Evolutionary conservation across 768 basidiomycete species (phyloP).

Genomic region (Kwoniella dejecticola): DNA sequence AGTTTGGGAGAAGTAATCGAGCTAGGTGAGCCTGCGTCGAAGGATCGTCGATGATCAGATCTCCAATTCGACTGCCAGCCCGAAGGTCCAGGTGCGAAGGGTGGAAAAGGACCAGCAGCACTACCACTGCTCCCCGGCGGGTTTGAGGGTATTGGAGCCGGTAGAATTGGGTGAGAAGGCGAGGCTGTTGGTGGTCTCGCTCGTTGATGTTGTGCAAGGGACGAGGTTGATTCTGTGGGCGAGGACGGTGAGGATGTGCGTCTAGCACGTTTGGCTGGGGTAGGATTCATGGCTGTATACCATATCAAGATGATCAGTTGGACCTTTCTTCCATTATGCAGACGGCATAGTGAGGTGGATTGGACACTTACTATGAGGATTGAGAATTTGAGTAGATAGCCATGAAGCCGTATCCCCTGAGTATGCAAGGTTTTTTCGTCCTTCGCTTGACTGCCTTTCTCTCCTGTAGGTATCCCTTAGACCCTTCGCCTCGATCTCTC

Average conservation of each 20-base stretch:
- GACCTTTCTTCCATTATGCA: background rate
- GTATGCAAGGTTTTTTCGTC: no score
- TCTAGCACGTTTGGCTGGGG: constrained; percentile 25
- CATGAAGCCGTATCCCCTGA: background rate
- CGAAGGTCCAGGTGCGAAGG: constrained; percentile 27
- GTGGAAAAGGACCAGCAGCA: constrained; percentile 7
- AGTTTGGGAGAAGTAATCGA: constrained; percentile 13
- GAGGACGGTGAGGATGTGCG: constrained; percentile 21
- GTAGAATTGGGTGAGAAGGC: constrained; percentile 26
- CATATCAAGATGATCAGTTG: background rate
- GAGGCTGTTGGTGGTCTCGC: constrained; percentile 22
- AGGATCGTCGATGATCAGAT: constrained; percentile 22
- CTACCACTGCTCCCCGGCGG: constrained; percentile 8
- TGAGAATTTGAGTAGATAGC: background rate
- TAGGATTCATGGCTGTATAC: constrained; percentile 22
- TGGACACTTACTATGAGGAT: no score
- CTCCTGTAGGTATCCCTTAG: background rate
- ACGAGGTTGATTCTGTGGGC: constrained; percentile 20
- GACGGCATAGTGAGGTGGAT: background rate
- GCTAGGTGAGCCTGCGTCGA: constrained; percentile 25
- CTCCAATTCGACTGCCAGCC: constrained; percentile 26
- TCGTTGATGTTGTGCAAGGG: constrained; percentile 2
- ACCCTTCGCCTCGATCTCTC: background rate
- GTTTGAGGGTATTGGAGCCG: constrained; percentile 27
- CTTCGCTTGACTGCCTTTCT: background rate